Evolutionary conservation across 2,329 filamentous ascomycete species (phyloP), one percentile per base, ranked within the genome.

Genomic region (Trichoderma aggressivum): DNA sequence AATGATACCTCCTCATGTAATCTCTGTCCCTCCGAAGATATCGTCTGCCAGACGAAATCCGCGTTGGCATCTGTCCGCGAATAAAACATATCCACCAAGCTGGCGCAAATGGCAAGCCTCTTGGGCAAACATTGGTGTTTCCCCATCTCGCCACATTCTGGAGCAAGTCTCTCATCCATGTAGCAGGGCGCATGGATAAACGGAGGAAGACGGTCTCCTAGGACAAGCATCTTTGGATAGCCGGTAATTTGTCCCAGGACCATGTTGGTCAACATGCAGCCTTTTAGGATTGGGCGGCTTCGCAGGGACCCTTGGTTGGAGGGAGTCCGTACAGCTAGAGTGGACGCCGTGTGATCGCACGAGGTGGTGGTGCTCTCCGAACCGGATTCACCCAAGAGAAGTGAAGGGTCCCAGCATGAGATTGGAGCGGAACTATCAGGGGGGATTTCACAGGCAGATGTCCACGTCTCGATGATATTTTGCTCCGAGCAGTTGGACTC

Each of bases 151-250:
- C 61, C 61, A n/a, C 61, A 53, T 18, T 64, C 61, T 10, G 26
- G 61, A 34, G 61, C 61, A 53, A 64, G 61, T 5, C 39, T 50
- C 61, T 64, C 61, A 3, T 64, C 61, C 24, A 30, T 64, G 28
- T 64, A 64, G 61, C 61, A 64, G 53, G 61, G 61, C 43, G 61
- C 61, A 64, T 64, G 61, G n/a, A 64, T 64, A 53, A 64, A 64
- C 5, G 61, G 61, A 34, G 61, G 61, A 34, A 64, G 61, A 28
- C 61, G 61, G 26, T 64, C 61, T 18, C 39, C 61, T 26, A 64
- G 14, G n/a, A 64, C n/a, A n/a, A 64, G 61, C 61, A 64, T 64
- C 61, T 64, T 64, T 34, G 61, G 61, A 53, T 64, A 64, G 7
- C 61, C 61, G 12, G 61, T 53, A 18, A 64, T 64, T 64, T 64